phyloP scores from a whole-genome alignment of 2,329 filamentous ascomycete species.

The Cladosporium oxysporum region DNA sequence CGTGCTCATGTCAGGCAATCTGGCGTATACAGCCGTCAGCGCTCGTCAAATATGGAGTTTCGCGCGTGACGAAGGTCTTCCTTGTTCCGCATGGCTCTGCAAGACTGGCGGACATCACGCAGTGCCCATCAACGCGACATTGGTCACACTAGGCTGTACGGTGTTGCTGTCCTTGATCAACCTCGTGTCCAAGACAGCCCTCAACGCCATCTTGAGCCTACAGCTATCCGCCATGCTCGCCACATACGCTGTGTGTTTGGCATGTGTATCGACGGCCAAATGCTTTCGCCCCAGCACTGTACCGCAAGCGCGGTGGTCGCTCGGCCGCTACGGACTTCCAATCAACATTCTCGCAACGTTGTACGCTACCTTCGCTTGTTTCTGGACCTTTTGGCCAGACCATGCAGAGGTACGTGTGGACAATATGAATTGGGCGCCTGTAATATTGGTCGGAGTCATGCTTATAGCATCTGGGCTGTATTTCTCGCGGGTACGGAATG shows the following conservation, averaged over 20 bases:
- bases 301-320: constrained; percentile 33
- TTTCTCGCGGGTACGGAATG: neutral
- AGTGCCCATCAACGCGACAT: constrained; percentile 37
- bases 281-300: constrained; percentile 28
- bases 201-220: constrained; percentile 45
- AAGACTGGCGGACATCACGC: constrained; percentile 33
- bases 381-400: neutral
- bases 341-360: neutral
- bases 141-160: constrained; percentile 34
- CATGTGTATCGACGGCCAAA: constrained; percentile 30
- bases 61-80: constrained; percentile 39
- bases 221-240: constrained; percentile 38
- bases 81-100: constrained; percentile 36
- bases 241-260: constrained; percentile 37
- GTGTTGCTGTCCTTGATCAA: constrained; percentile 43
- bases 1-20: constrained; percentile 36
- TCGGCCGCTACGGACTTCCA: constrained; percentile 33
- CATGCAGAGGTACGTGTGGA: neutral
- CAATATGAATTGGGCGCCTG: constrained; percentile 1
- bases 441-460: neutral
- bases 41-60: constrained; percentile 39
- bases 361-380: neutral
- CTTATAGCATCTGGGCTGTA: neutral
- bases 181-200: constrained; percentile 42
- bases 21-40: constrained; percentile 38